Percentiles rank a stretch among this genome's conserved stretches.
Evolutionary conservation across 306 rosid species (phyloP).

Genomic region (Inga oerstediana): DNA sequence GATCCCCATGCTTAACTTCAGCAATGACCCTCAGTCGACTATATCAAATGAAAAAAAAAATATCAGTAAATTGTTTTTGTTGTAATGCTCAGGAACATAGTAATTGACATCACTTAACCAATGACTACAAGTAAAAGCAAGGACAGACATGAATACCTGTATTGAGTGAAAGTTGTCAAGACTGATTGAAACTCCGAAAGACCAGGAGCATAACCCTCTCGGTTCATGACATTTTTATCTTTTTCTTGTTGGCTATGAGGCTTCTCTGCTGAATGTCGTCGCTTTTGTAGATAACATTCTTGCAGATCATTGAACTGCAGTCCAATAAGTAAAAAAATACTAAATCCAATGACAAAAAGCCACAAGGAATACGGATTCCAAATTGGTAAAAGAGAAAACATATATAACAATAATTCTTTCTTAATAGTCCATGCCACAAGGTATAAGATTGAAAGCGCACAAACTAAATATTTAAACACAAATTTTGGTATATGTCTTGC

Average conservation of each 20-base stretch:
- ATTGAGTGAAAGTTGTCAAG: slow-evolving; percentile 81
- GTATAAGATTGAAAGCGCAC: not conserved
- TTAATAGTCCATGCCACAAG: slow-evolving; percentile 13
- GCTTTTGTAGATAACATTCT: slow-evolving; percentile 95
- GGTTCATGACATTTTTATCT: slow-evolving; percentile 57
- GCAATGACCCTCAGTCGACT: slow-evolving; percentile 96
- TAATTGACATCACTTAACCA: slow-evolving; percentile 20
- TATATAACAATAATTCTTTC: slow-evolving; percentile 6
- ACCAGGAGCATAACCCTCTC: slow-evolving; percentile 83
- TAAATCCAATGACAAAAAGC: slow-evolving; percentile 18
- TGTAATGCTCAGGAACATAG: slow-evolving; percentile 12
- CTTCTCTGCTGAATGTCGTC: slow-evolving; percentile 70
- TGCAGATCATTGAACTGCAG: slow-evolving; percentile 90
- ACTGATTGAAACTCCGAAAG: slow-evolving; percentile 94
- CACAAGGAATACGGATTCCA: slow-evolving; percentile 17
- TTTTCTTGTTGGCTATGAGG: slow-evolving; percentile 58
- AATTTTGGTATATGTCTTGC: slow-evolving; percentile 6
- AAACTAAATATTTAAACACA: not conserved
- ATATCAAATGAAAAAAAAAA: slow-evolving; percentile 43
- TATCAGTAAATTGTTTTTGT: not conserved
- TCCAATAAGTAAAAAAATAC: slow-evolving; percentile 31
- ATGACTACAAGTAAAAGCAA: slow-evolving; percentile 4
- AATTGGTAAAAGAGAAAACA: slow-evolving; percentile 2
- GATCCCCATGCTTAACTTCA: slow-evolving; percentile 85
- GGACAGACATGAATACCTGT: slow-evolving; percentile 62